phyloP scores from a whole-genome alignment of 805 yeast species.

The Myxozyma udenii region DNA sequence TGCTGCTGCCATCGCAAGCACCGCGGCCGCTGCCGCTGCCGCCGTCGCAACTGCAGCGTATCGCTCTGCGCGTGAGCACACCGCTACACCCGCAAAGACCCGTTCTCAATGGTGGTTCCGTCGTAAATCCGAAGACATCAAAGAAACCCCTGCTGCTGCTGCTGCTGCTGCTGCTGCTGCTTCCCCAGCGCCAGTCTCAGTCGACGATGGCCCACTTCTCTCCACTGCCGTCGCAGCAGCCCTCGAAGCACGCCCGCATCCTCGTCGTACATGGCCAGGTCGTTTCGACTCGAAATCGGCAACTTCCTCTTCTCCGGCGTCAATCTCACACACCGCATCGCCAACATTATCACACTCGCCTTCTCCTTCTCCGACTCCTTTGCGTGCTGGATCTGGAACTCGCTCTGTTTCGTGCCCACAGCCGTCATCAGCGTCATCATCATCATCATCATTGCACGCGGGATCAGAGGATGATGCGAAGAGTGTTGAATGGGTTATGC shows the following conservation, averaged over 20 bases:
- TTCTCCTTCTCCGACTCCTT: neutral
- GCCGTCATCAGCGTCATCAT: neutral
- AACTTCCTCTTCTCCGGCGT: neutral
- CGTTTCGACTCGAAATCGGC: too few species aligned
- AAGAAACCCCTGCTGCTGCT: neutral
- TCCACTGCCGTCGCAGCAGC: neutral
- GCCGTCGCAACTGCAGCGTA: neutral
- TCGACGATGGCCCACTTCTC: neutral
- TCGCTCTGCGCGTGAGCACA: neutral
- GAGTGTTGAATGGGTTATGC: neutral
- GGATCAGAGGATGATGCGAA: neutral
- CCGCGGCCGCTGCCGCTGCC: neutral
- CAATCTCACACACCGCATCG: neutral
- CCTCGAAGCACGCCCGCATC: too few species aligned
- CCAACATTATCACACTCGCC: neutral
- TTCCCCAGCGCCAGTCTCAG: neutral
- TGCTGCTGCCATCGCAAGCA: neutral
- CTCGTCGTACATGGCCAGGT: neutral
- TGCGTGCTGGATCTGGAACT: neutral
- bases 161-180: neutral
- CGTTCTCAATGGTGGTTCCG: neutral
- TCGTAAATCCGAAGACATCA: neutral
- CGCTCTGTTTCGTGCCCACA: neutral
- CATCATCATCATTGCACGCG: neutral
- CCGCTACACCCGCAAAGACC: neutral